phyloP scores from a whole-genome alignment of 2,329 filamentous ascomycete genomes.

The Colletotrichum cuscutae region DNA sequence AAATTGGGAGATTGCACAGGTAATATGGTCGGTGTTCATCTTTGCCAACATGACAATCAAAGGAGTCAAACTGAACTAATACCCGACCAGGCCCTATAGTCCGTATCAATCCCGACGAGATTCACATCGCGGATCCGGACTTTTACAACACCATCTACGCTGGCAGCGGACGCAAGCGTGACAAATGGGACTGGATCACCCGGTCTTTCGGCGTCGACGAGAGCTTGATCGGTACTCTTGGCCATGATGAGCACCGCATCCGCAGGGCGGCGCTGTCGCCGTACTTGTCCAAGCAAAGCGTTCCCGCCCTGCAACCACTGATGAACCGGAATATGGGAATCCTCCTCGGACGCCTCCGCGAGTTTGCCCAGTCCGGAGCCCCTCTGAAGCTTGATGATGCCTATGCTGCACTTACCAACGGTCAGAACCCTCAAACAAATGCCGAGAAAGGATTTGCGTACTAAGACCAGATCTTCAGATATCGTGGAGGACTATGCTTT shows the following conservation, averaged over 20 bases:
- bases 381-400: not conserved
- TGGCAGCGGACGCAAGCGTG: not conserved
- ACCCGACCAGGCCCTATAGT: not conserved
- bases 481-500: not conserved
- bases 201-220: constrained; percentile 32
- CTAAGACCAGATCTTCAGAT: not conserved
- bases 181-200: not conserved
- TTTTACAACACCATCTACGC: not conserved
- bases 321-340: not conserved
- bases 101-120: not conserved
- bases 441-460: no score
- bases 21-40: not conserved
- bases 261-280: not conserved
- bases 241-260: not conserved
- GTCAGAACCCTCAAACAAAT: not conserved
- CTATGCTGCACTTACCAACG: not conserved
- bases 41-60: no score
- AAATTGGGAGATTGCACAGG: not conserved
- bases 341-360: not conserved
- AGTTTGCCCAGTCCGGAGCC: not conserved
- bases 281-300: not conserved
- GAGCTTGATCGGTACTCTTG: not conserved
- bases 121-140: not conserved
- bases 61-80: not conserved
- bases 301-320: not conserved